These are phyloP conservation scores for Leccinum truebloodii DNA, from an alignment of 768 basidiomycete species.

Conservation along the genomic window DNA sequence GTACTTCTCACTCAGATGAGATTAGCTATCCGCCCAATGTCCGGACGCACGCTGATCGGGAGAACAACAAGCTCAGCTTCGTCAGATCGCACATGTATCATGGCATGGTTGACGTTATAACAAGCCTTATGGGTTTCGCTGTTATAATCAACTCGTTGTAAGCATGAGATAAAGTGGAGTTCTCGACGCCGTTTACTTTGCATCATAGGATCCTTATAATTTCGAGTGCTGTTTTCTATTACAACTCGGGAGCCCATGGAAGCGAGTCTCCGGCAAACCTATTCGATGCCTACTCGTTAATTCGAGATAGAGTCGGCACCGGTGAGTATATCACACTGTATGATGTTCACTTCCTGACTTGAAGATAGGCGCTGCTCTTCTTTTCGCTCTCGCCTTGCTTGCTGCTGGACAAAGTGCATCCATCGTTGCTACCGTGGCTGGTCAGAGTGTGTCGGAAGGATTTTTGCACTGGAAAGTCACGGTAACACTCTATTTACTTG, in stretches of 20 bases:
- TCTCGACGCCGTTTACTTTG: neutral
- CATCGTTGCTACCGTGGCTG: slow-evolving; percentile 86
- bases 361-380: slow-evolving; percentile 65
- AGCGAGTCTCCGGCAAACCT: slow-evolving; percentile 61
- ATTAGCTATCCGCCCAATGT: slow-evolving; percentile 28
- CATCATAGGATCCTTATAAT: slow-evolving; percentile 71
- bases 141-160: slow-evolving; percentile 86
- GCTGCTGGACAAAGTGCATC: slow-evolving; percentile 88
- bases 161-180: slow-evolving; percentile 23
- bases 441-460: slow-evolving; percentile 89
- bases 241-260: slow-evolving; percentile 43
- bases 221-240: slow-evolving; percentile 81
- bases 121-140: slow-evolving; percentile 78
- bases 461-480: slow-evolving; percentile 86
- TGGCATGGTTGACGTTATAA: slow-evolving; percentile 63
- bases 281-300: slow-evolving; percentile 81
- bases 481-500: slow-evolving; percentile 28
- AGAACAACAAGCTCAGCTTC: slow-evolving; percentile 57
- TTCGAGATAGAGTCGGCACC: slow-evolving; percentile 65
- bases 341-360: slow-evolving; percentile 1
- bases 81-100: slow-evolving; percentile 66
- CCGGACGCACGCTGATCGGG: slow-evolving; percentile 51
- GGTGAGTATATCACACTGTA: slow-evolving; percentile 40
- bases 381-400: slow-evolving; percentile 87
- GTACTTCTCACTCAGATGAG: slow-evolving; percentile 25